Evolutionary conservation across 495 filamentous ascomycete genomes (phyloP).

Genomic region (Penicillium pancosmium): DNA sequence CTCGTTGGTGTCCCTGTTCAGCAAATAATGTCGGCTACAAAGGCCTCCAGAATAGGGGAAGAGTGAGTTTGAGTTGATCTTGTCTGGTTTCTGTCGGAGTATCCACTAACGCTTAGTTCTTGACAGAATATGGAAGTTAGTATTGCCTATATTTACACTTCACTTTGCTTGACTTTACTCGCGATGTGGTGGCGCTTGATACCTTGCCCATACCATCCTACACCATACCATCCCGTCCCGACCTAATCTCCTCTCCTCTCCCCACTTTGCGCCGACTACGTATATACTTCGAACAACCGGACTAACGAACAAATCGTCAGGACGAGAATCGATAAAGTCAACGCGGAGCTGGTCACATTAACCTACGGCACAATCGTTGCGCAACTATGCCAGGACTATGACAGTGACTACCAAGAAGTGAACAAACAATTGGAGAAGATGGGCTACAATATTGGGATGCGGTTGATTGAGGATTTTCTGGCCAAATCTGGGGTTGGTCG

Average conservation of each 20-base stretch:
- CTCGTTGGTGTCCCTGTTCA: neutral
- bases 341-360: constrained; percentile 93
- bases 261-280: too few relatives aligned
- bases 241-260: too few relatives aligned
- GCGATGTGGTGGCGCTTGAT: neutral
- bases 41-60: constrained; percentile 92
- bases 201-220: neutral
- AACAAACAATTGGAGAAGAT: constrained; percentile 98
- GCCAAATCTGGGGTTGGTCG: constrained; percentile 88
- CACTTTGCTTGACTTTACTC: too few relatives aligned
- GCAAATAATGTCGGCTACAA: constrained; percentile 65
- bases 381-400: constrained; percentile 94
- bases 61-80: constrained; percentile 75
- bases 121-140: constrained; percentile 95
- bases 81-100: constrained; percentile 17
- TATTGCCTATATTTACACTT: constrained; percentile 14
- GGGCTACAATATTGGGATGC: constrained; percentile 97
- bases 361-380: constrained; percentile 98
- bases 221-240: too few relatives aligned
- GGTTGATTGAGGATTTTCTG: constrained; percentile 95
- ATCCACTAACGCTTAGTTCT: constrained; percentile 26
- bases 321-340: constrained; percentile 70
- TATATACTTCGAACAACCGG: too few relatives aligned
- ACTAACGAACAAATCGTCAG: constrained; percentile 27
- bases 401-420: constrained; percentile 86